phyloP scores from a whole-genome alignment of 2,329 filamentous ascomycete species.

The Colletotrichum costaricense region DNA sequence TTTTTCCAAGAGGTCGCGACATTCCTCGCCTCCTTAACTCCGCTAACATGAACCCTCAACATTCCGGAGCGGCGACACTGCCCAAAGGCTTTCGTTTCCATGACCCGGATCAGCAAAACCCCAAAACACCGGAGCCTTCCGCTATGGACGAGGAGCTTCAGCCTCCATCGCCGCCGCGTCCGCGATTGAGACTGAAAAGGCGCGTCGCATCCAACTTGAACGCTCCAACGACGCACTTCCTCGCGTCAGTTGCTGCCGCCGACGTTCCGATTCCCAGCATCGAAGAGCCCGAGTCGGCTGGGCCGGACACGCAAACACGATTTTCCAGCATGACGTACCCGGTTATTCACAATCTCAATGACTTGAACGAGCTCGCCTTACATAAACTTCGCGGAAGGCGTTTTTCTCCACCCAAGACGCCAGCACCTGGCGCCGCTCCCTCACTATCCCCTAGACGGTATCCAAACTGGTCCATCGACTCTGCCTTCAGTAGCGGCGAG shows the following conservation, averaged over 20 bases:
- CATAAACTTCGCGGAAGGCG: constrained; percentile 52
- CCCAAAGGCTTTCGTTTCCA: constrained; percentile 54
- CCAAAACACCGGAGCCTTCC: constrained; percentile 65
- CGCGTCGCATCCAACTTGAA: constrained; percentile 63
- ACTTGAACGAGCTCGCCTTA: constrained; percentile 46
- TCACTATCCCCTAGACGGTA: constrained; percentile 59
- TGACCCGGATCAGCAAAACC: constrained; percentile 48
- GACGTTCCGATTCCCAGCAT: constrained; percentile 75
- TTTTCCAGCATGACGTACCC: constrained; percentile 52
- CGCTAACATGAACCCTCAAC: constrained; percentile 57
- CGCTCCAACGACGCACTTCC: constrained; percentile 73
- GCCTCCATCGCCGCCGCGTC: constrained; percentile 62
- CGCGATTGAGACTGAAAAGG: constrained; percentile 66
- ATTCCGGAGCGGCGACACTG: constrained; percentile 57
- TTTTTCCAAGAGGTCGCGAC: constrained; percentile 29
- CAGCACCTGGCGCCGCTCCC: constrained; percentile 59
- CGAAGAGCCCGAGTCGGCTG: constrained; percentile 60
- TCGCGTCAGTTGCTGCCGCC: constrained; percentile 74
- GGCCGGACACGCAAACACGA: constrained; percentile 56
- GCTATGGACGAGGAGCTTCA: constrained; percentile 48
- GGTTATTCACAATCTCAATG: constrained; percentile 46
- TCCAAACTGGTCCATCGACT: constrained; percentile 70
- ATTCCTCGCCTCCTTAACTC: constrained; percentile 36
- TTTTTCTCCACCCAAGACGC: constrained; percentile 70
- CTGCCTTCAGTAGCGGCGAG: constrained; percentile 66